Base-by-base conservation (phyloP, 164 flowering plant genomes). In the Liquidambar formosana region DNA sequence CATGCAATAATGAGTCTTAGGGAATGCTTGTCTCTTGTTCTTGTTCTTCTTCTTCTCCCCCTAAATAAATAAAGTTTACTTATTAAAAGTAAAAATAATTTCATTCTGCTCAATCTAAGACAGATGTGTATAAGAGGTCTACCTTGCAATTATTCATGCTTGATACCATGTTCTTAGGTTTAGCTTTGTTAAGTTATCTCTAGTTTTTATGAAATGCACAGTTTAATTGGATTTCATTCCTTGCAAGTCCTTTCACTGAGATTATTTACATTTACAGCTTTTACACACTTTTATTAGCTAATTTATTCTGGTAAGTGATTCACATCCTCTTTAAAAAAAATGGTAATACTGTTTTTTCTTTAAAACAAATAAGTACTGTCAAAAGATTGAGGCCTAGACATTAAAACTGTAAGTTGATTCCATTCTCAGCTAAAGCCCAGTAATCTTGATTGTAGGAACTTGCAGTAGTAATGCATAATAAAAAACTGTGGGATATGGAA, bases 401-500 rank as follows among this genome's bases (percentile, higher is more conserved):
- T 57, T 23, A 57, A 57, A 23, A 3, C 53, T 49, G n/a, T 12
- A 15, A 28, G 10, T 44, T 13, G 2, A 1, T 44, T 19, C 49
- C 4, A 45, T 13, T 62, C 22, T 16, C 26, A 23, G 52, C 45
- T 5, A 21, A 45, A 14, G 16, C 19, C 22, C 13, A 14, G 10
- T 22, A 21, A 15, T 63, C 21, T 28, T 64, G 57, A 47, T 48
- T 43, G 0, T 26, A 25, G 13, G 21, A 25, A 38, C 13, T 23
- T 58, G 33, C 12, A 25, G 52, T 66, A 65, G 61, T 73, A 63
- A 66, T 71, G 63, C 13, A 22, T 60, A 10, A 44, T 27, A 54
- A 27, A 56, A 45, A 51, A 52, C 21, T 49, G 10, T 69, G 49
- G 53, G 70, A 56, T 77, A 69, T 77, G 70, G 65, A 76, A 82